Evolutionary conservation across 345 rosid genomes (phyloP).

Genomic region (Fremontodendron californicum): DNA sequence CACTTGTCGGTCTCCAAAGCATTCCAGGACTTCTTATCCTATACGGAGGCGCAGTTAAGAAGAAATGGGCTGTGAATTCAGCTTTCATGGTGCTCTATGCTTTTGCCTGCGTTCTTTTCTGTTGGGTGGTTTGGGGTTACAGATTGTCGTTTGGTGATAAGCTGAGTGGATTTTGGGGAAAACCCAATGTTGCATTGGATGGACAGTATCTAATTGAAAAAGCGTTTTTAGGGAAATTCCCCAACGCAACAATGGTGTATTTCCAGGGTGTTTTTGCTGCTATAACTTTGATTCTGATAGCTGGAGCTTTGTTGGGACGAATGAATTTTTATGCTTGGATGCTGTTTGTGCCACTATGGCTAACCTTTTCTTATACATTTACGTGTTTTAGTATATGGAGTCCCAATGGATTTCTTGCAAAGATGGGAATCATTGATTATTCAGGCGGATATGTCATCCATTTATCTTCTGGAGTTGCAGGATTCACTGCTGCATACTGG

Average conservation of each 20-base stretch:
- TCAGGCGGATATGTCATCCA: conserved; percentile 43
- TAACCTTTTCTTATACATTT: conserved; percentile 36
- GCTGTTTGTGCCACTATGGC: conserved; percentile 42
- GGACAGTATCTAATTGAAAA: conserved; percentile 24
- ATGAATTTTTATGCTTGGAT: conserved; percentile 45
- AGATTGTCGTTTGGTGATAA: conserved; percentile 30
- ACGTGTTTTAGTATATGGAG: conserved; percentile 39
- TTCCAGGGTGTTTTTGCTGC: conserved; percentile 42
- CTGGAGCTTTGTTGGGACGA: conserved; percentile 40
- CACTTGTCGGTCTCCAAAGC: conserved; percentile 40
- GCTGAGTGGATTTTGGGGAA: conserved; percentile 26
- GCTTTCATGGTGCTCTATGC: conserved; percentile 52
- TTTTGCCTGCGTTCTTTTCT: conserved; percentile 36
- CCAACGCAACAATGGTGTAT: conserved; percentile 38
- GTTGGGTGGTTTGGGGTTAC: conserved; percentile 46
- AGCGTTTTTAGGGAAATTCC: conserved; percentile 21
- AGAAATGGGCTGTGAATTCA: conserved; percentile 44
- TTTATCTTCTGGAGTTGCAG: conserved; percentile 41
- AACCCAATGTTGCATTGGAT: conserved; percentile 25
- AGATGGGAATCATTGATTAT: conserved; percentile 35
- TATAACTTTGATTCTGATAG: conserved; percentile 35
- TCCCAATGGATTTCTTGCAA: conserved; percentile 23
- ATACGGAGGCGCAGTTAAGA: conserved; percentile 39
- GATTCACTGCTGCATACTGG: conserved; percentile 40
- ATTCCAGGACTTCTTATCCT: conserved; percentile 41